A percentile compares a stretch with the other conserved stretches of the same genome.
Conservation (phyloP, 2,329 filamentous ascomycete species). For the Cephalotrichum gorgonifer region DNA sequence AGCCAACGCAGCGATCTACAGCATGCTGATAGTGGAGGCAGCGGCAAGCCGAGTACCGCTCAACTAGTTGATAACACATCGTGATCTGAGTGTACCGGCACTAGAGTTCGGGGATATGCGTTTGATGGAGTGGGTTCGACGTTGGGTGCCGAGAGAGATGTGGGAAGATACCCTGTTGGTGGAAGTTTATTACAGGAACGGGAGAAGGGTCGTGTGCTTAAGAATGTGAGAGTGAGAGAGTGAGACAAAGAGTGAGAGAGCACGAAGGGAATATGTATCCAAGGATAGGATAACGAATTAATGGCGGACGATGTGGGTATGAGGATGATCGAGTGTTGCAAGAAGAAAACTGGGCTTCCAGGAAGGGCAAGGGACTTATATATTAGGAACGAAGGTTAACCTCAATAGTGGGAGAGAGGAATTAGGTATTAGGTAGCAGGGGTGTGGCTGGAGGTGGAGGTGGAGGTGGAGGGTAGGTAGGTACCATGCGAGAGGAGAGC, state of each 20-base stretch:
- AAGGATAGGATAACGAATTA: not conserved
- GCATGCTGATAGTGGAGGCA: conserved; percentile 85
- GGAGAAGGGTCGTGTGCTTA: too few relatives aligned
- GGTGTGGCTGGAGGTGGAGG: not conserved
- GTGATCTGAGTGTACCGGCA: conserved; percentile 13
- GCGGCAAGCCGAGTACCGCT: conserved; percentile 76
- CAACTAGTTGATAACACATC: conserved; percentile 84
- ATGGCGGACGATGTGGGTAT: not conserved
- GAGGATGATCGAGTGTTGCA: not conserved
- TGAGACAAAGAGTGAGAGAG: not conserved
- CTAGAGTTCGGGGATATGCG: not conserved
- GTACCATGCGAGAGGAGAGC: conserved; percentile 6
- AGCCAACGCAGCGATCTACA: conserved; percentile 69
- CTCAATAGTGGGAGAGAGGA: not conserved
- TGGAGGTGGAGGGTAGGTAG: not conserved
- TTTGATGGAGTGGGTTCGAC: not conserved
- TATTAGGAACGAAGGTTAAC: not conserved
- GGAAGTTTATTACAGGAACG: not conserved
- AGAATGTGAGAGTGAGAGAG: not conserved
- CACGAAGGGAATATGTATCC: not conserved
- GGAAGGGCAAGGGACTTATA: not conserved
- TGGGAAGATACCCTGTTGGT: not conserved
- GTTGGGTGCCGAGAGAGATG: not conserved
- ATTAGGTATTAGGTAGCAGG: not conserved
- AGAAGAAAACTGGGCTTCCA: conserved; percentile 8